These are phyloP conservation scores for Umbelopsis ramanniana DNA, from an alignment of 192 early-diverging fungal species.

Conservation along the genomic window DNA sequence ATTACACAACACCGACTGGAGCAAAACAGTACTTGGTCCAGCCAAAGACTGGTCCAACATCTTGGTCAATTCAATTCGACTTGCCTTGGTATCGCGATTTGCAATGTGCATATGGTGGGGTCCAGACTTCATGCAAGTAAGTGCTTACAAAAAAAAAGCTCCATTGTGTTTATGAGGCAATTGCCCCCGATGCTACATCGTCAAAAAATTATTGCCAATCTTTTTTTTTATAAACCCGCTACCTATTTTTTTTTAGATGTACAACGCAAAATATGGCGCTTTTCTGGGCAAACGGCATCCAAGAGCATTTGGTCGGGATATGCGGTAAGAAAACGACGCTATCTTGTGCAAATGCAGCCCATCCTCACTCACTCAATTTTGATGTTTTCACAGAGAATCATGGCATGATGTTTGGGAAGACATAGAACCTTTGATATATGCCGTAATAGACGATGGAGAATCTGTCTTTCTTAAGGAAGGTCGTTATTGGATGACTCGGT, in stretches of 20 bases:
- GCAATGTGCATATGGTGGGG: constrained; percentile 30
- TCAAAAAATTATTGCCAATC: too few relatives aligned
- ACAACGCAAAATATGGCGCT: not conserved
- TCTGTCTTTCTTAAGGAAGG: not conserved
- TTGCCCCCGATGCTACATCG: too few relatives aligned
- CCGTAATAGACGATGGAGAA: not conserved
- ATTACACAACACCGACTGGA: not conserved
- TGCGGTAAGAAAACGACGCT: not conserved
- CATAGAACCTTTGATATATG: not conserved
- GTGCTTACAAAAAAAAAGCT: too few relatives aligned
- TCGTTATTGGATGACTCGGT: constrained; percentile 5
- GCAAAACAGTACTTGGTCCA: not conserved
- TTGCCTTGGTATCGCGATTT: constrained; percentile 48
- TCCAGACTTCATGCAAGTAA: not conserved
- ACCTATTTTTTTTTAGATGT: not conserved
- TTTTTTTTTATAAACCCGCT: too few relatives aligned
- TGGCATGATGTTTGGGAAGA: constrained; percentile 10
- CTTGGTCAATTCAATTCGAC: constrained; percentile 36
- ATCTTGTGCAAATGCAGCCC: too few relatives aligned
- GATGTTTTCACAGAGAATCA: not conserved
- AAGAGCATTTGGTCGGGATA: not conserved
- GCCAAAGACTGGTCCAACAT: not conserved
- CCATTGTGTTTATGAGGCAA: too few relatives aligned
- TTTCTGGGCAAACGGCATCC: not conserved
- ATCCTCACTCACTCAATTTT: not conserved